Percentiles rank a stretch among this genome's conserved stretches.
phyloP scores from a whole-genome alignment of 768 basidiomycete genomes.

The Mycena sanguinolenta region DNA sequence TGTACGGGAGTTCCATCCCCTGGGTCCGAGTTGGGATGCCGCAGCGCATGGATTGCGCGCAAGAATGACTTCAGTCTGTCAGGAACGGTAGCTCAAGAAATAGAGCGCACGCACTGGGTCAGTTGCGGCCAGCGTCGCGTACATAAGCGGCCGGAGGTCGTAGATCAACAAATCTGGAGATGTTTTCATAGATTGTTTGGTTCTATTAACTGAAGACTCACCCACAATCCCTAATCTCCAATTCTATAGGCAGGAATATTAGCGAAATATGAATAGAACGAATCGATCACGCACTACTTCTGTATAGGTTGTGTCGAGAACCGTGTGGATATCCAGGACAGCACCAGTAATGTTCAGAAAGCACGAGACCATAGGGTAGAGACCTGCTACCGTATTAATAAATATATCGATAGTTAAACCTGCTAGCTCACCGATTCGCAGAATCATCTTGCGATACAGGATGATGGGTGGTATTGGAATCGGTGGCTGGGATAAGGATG shows the following conservation, averaged over 20 bases:
- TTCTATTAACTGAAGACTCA: neutral
- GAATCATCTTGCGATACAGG: constrained; percentile 20
- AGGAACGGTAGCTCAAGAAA: neutral
- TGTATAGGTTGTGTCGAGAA: neutral
- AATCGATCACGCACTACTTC: neutral
- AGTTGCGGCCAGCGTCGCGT: constrained; percentile 17
- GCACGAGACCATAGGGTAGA: constrained; percentile 27
- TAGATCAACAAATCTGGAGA: constrained; percentile 13
- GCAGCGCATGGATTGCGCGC: constrained; percentile 15
- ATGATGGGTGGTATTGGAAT: constrained; percentile 9
- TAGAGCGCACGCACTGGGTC: constrained; percentile 6
- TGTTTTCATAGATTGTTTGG: neutral
- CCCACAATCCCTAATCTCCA: constrained; percentile 14
- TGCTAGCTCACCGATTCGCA: constrained; percentile 15
- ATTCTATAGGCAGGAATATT: neutral
- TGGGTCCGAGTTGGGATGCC: neutral
- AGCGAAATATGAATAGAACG: neutral
- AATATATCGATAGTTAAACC: neutral
- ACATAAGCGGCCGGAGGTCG: constrained; percentile 13
- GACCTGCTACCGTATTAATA: neutral
- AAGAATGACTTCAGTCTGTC: constrained; percentile 17
- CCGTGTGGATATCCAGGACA: neutral
- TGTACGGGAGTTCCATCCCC: neutral
- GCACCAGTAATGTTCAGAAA: constrained; percentile 12
- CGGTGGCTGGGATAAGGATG: neutral